phyloP scores from a whole-genome alignment of 2,329 filamentous ascomycete species.

The Zymoseptoria crescenta region DNA sequence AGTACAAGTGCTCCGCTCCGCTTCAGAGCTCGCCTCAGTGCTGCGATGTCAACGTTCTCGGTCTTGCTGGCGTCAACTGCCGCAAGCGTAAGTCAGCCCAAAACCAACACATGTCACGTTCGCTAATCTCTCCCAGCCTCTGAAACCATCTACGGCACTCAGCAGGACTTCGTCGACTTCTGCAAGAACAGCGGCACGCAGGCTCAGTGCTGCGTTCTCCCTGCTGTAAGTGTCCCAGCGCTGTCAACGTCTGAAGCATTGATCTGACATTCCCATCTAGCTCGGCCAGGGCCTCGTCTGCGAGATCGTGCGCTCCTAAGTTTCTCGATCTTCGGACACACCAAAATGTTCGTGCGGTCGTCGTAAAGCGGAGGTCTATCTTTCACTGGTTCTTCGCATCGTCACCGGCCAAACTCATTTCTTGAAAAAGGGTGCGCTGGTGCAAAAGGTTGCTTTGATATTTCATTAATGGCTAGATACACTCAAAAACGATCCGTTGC shows the following conservation, averaged over 20 bases:
- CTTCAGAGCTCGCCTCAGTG: neutral
- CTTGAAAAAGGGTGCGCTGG: neutral
- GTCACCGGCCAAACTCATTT: neutral
- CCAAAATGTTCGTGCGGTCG: neutral
- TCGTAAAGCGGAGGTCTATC: neutral
- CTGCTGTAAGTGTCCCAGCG: neutral
- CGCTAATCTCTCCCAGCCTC: neutral
- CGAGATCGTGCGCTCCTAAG: neutral
- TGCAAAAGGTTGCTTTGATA: neutral
- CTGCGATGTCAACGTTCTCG: conserved; percentile 2
- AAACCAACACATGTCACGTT: neutral
- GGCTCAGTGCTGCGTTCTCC: neutral
- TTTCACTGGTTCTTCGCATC: neutral
- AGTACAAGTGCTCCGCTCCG: neutral
- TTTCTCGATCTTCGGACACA: neutral
- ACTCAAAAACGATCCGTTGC: neutral
- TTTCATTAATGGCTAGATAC: neutral
- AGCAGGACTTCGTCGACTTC: neutral
- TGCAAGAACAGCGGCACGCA: neutral
- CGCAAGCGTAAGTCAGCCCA: conserved; percentile 12
- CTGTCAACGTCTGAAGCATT: no score
- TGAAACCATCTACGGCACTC: neutral
- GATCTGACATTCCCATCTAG: no score
- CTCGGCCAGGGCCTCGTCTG: no score
- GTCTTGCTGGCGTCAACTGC: neutral